phyloP scores from a whole-genome alignment of 768 basidiomycete genomes.

The Leucocoprinus sp. region DNA sequence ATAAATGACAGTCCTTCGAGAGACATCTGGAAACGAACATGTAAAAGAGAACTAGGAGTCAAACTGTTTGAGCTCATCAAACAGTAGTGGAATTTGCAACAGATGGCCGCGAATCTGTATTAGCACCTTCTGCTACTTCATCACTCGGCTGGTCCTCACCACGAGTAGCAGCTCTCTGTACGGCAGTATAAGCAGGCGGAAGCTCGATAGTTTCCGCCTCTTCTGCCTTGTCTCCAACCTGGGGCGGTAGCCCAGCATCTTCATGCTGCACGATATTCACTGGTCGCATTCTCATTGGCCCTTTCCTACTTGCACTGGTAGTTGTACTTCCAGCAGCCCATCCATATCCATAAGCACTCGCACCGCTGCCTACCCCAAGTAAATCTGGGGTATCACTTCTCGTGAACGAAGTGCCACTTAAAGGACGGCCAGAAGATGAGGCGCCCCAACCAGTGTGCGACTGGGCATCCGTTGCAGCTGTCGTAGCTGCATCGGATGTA shows the following conservation, averaged over 20 bases:
- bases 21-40: not conserved
- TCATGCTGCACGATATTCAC: slow-evolving; percentile 83
- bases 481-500: slow-evolving; percentile 19
- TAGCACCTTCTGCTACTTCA: not conserved
- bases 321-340: slow-evolving; percentile 19
- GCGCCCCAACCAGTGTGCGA: slow-evolving; percentile 3
- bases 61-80: not conserved
- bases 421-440: slow-evolving; percentile 18
- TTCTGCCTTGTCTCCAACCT: slow-evolving; percentile 23
- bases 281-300: slow-evolving; percentile 48
- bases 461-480: slow-evolving; percentile 19
- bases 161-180: slow-evolving; percentile 23
- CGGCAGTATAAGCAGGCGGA: slow-evolving; percentile 74
- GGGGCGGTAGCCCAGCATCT: slow-evolving; percentile 58
- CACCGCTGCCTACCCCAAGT: slow-evolving; percentile 2
- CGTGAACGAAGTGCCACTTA: slow-evolving; percentile 30
- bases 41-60: not conserved
- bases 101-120: not conserved
- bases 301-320: slow-evolving; percentile 33
- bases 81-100: not conserved
- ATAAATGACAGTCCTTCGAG: not conserved
- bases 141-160: not conserved
- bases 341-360: slow-evolving; percentile 14
- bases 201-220: slow-evolving; percentile 73
- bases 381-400: slow-evolving; percentile 41